A percentile compares a stretch with the other conserved stretches of the same genome.
These are phyloP conservation scores for Fusarium sp. DNA, from an alignment of 2,329 filamentous ascomycete genomes.

Conservation along the genomic window DNA sequence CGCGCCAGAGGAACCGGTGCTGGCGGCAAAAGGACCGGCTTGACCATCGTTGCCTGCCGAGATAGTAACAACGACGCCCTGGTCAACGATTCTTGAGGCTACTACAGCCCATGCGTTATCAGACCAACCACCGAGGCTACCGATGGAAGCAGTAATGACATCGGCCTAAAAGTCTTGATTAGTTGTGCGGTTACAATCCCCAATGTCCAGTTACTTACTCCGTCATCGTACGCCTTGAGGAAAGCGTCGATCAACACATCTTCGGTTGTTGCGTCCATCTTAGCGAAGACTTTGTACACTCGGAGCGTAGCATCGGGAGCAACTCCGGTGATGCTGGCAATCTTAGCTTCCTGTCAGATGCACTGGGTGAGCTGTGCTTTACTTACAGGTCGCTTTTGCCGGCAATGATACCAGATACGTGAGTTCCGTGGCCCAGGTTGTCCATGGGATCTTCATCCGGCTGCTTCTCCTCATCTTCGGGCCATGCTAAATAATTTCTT, in stretches of 20 bases:
- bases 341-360: not conserved
- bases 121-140: conserved; percentile 41
- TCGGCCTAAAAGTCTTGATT: conserved; percentile 29
- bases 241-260: conserved; percentile 46
- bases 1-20: conserved; percentile 52
- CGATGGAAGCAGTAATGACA: conserved; percentile 48
- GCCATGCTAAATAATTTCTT: conserved; percentile 4
- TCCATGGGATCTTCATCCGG: conserved; percentile 45
- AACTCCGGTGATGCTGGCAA: conserved; percentile 33
- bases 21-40: conserved; percentile 53
- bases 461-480: conserved; percentile 2
- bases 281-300: conserved; percentile 42
- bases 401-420: conserved; percentile 47
- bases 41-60: conserved; percentile 55
- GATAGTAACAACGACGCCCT: conserved; percentile 54
- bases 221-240: conserved; percentile 47
- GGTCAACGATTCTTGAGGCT: conserved; percentile 48
- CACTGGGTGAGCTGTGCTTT: rapidly evolving
- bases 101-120: conserved; percentile 46
- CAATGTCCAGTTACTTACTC: conserved; percentile 25
- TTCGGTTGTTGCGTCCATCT: not conserved
- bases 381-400: conserved; percentile 25
- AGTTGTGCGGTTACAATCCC: not conserved
- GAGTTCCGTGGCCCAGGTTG: conserved; percentile 27
- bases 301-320: conserved; percentile 43